These are phyloP conservation scores for Monilinia fructigena DNA, from an alignment of 2,329 filamentous ascomycete genomes.

Conservation along the genomic window DNA sequence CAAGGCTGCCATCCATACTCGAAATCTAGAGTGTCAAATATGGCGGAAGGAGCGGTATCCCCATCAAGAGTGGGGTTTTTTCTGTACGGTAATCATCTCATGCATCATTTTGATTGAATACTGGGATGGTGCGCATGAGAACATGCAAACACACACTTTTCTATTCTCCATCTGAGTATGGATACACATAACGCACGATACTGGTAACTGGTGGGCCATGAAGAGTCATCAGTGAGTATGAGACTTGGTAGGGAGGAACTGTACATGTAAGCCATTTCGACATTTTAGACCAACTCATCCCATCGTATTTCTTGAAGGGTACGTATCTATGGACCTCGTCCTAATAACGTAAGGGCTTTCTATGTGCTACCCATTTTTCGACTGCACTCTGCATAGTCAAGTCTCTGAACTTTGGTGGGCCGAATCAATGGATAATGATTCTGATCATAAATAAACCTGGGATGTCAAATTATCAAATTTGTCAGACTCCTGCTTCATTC, in stretches of 20 bases:
- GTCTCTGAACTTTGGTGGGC: not conserved
- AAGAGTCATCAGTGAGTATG: not conserved
- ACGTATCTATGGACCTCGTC: not conserved
- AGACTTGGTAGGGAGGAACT: not conserved
- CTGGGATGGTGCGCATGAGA: not conserved
- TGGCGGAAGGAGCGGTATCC: not conserved
- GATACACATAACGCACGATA: not conserved
- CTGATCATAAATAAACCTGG: not conserved
- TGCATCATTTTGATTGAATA: constrained; percentile 5
- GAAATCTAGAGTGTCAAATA: not conserved
- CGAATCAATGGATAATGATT: not conserved
- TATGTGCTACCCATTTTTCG: not conserved
- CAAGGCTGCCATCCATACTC: not conserved
- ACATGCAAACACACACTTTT: not conserved
- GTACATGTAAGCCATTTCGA: constrained; percentile 1
- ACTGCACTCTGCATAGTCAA: not conserved
- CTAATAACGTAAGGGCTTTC: not conserved
- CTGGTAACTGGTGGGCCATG: not conserved
- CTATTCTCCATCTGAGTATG: not conserved
- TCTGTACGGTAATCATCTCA: not conserved
- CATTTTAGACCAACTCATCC: not conserved
- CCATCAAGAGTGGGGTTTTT: not conserved
- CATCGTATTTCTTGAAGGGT: not conserved
- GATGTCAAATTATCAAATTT: not conserved
- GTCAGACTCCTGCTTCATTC: not conserved